Conservation (phyloP, 75 land plant species). For the Picea sitchensis region DNA sequence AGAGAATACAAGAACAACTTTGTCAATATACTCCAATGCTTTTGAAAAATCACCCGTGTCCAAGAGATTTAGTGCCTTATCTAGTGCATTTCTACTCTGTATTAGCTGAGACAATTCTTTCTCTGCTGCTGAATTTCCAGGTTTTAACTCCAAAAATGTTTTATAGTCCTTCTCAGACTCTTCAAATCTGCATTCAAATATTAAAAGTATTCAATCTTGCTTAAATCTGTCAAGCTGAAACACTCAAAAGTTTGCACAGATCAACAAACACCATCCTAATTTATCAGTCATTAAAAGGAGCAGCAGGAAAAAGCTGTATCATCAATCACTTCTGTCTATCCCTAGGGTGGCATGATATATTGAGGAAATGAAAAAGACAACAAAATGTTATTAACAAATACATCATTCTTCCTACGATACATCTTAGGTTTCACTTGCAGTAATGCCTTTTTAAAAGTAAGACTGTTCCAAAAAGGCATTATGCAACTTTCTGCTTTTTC, state of each 20-base stretch:
- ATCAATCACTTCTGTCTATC: background rate
- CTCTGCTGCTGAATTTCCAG: slow-evolving; percentile 67
- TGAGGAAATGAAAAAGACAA: background rate
- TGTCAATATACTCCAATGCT: slow-evolving; percentile 74
- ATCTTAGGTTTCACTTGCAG: background rate
- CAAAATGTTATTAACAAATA: background rate
- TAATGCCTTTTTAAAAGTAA: background rate
- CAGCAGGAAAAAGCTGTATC: background rate
- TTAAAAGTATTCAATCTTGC: slow-evolving; percentile 18
- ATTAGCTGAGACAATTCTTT: slow-evolving; percentile 82
- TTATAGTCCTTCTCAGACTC: slow-evolving; percentile 81
- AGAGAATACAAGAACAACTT: slow-evolving; percentile 83
- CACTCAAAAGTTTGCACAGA: background rate
- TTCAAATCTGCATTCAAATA: slow-evolving; percentile 70
- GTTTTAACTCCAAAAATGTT: slow-evolving; percentile 73
- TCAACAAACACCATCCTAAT: background rate
- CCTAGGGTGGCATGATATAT: background rate
- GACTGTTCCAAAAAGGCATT: background rate
- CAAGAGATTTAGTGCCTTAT: slow-evolving; percentile 51
- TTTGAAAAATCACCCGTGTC: slow-evolving; percentile 65
- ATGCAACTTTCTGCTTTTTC: background rate
- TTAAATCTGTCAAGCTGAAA: slow-evolving; percentile 12
- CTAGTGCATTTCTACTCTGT: slow-evolving; percentile 62
- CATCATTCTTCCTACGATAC: background rate
- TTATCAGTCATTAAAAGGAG: background rate